phyloP scores from a whole-genome alignment of 306 rosid genomes.

The Malus asiatica region DNA sequence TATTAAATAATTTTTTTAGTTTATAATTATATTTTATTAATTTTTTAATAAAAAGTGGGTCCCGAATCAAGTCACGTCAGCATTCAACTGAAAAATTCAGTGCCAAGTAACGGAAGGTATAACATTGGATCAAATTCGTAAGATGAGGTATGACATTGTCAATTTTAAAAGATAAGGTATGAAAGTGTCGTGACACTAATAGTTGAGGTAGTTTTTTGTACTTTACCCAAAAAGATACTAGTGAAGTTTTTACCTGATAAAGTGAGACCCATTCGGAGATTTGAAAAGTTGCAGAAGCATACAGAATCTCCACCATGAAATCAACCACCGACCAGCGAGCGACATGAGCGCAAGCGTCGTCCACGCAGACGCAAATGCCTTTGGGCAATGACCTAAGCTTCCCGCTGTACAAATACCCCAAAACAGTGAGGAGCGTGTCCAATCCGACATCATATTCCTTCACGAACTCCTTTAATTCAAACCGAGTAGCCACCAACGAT shows the following conservation, averaged over 20 bases:
- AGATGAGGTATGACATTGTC: too few relatives aligned
- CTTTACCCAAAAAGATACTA: not conserved
- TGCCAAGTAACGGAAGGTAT: too few relatives aligned
- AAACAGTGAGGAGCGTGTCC: constrained; percentile 32
- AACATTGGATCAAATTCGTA: too few relatives aligned
- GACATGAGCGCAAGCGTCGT: constrained; percentile 45
- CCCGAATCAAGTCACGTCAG: too few relatives aligned
- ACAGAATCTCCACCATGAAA: constrained; percentile 43
- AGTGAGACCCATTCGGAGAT: constrained; percentile 41
- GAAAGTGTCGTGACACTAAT: too few relatives aligned
- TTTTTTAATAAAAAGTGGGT: too few relatives aligned
- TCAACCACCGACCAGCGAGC: constrained; percentile 50
- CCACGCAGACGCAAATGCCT: constrained; percentile 40
- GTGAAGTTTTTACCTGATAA: constrained; percentile 29
- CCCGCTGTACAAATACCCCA: constrained; percentile 51
- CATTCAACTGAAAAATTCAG: too few relatives aligned
- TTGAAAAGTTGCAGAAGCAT: constrained; percentile 40
- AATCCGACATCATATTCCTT: constrained; percentile 43
- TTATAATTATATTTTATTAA: too few relatives aligned
- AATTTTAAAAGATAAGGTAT: too few relatives aligned
- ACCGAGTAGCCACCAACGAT: not conserved
- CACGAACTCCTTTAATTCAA: constrained; percentile 39
- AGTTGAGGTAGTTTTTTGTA: too few relatives aligned
- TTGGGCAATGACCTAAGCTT: constrained; percentile 20
- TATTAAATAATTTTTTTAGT: too few relatives aligned